Conservation (phyloP, 768 basidiomycete genomes). For the Hygrophorus russula region DNA sequence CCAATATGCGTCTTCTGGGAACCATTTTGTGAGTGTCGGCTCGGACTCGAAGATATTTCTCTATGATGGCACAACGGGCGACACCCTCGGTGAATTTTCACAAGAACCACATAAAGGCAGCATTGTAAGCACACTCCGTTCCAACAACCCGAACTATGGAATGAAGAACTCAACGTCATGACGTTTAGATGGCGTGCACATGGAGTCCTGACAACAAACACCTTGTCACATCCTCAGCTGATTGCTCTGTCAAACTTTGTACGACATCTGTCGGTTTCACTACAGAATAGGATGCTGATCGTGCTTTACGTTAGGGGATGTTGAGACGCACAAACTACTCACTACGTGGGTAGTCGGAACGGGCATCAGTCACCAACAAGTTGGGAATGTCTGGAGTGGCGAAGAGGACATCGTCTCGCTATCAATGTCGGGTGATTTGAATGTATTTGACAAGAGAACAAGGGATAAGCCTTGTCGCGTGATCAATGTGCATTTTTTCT, state of each 20-base stretch:
- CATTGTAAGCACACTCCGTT: slow-evolving; percentile 41
- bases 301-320: slow-evolving; percentile 54
- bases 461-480: slow-evolving; percentile 50
- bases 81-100: slow-evolving; percentile 57
- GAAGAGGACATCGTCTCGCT: slow-evolving; percentile 67
- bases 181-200: slow-evolving; percentile 51
- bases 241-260: slow-evolving; percentile 86
- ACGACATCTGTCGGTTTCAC: slow-evolving; percentile 13
- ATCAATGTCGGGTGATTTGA: slow-evolving; percentile 73
- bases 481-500: slow-evolving; percentile 39
- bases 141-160: neutral
- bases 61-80: slow-evolving; percentile 85
- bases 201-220: slow-evolving; percentile 72
- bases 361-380: slow-evolving; percentile 73
- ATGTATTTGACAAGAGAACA: slow-evolving; percentile 67
- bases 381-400: slow-evolving; percentile 79
- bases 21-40: slow-evolving; percentile 79
- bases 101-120: slow-evolving; percentile 65
- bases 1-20: slow-evolving; percentile 70
- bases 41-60: slow-evolving; percentile 81
- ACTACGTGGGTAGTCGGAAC: slow-evolving; percentile 65
- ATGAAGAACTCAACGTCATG: neutral
- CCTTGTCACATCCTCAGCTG: slow-evolving; percentile 76
- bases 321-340: slow-evolving; percentile 53
- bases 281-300: neutral